Evolutionary conservation across 345 rosid species (phyloP).

Genomic region (Euphorbia pulcherrima): DNA sequence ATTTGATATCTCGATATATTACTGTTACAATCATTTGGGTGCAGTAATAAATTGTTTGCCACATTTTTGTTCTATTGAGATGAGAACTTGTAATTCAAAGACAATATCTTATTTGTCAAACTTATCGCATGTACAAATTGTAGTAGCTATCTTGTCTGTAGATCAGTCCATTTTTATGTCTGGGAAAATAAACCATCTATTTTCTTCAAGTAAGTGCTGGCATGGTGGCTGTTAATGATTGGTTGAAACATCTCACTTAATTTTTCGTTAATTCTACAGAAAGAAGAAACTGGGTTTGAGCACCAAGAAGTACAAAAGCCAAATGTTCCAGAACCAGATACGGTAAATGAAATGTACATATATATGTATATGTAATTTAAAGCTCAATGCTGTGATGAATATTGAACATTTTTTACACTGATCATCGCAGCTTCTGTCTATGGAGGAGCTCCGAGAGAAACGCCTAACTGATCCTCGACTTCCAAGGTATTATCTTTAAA

Average conservation of each 20-base stretch:
- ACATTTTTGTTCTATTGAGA: not conserved
- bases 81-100: not conserved
- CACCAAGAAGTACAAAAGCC: conserved; percentile 75
- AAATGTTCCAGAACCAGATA: conserved; percentile 69
- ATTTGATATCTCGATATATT: not conserved
- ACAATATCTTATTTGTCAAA: not conserved
- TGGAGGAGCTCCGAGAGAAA: conserved; percentile 77
- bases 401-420: conserved; percentile 20
- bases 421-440: conserved; percentile 67
- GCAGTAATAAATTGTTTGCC: not conserved
- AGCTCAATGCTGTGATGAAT: conserved; percentile 14
- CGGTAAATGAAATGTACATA: conserved; percentile 37
- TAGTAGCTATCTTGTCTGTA: not conserved
- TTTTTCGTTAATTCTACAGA: conserved; percentile 36
- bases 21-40: not conserved
- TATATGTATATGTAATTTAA: conserved; percentile 2
- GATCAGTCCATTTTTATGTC: not conserved
- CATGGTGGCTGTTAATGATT: not conserved
- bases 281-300: conserved; percentile 65
- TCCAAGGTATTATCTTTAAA: conserved; percentile 51
- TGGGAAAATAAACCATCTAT: not conserved
- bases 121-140: not conserved
- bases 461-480: conserved; percentile 82
- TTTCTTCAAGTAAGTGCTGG: conserved; percentile 1
- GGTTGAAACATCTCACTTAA: conserved; percentile 10